phyloP scores from a whole-genome alignment of 2,329 filamentous ascomycete genomes.

The Fusarium coffeatum region DNA sequence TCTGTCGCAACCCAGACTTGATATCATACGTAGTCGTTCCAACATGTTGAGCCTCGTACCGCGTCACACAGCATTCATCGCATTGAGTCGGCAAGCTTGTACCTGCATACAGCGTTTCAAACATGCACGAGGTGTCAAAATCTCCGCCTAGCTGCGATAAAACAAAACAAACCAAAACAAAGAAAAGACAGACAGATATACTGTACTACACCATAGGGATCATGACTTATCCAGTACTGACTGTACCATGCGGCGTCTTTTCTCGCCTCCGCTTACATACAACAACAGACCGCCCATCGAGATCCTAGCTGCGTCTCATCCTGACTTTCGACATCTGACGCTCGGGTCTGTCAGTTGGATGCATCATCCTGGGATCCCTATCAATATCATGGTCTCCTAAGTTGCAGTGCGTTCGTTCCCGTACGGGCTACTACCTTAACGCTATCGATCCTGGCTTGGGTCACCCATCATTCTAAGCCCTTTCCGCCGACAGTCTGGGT shows the following conservation, averaged over 20 bases:
- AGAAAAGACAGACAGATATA: background rate
- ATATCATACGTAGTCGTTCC: background rate
- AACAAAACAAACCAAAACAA: slow-evolving; percentile 5
- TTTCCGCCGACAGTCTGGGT: slow-evolving; percentile 31
- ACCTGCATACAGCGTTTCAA: slow-evolving; percentile 26
- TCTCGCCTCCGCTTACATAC: slow-evolving; percentile 13
- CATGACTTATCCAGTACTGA: slow-evolving; percentile 9
- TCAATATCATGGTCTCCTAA: slow-evolving; percentile 29
- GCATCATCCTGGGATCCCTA: slow-evolving; percentile 24
- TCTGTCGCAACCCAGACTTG: slow-evolving; percentile 34
- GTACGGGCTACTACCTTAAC: slow-evolving; percentile 38
- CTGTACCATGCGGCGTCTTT: background rate
- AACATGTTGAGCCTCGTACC: slow-evolving; percentile 14
- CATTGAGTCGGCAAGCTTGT: background rate
- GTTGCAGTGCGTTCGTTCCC: slow-evolving; percentile 35
- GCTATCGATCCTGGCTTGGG: slow-evolving; percentile 30
- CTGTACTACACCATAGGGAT: background rate
- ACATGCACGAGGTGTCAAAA: slow-evolving; percentile 7
- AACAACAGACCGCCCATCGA: slow-evolving; percentile 25
- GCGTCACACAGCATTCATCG: background rate
- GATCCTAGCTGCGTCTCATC: slow-evolving; percentile 34
- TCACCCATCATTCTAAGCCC: slow-evolving; percentile 34
- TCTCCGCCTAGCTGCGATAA: slow-evolving; percentile 6
- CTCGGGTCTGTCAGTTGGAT: slow-evolving; percentile 19
- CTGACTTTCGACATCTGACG: slow-evolving; percentile 27